A percentile compares a stretch with the other conserved stretches of the same genome.
phyloP scores from a whole-genome alignment of 1,284 basidiomycete species.

The Anthracocystis walkeri region DNA sequence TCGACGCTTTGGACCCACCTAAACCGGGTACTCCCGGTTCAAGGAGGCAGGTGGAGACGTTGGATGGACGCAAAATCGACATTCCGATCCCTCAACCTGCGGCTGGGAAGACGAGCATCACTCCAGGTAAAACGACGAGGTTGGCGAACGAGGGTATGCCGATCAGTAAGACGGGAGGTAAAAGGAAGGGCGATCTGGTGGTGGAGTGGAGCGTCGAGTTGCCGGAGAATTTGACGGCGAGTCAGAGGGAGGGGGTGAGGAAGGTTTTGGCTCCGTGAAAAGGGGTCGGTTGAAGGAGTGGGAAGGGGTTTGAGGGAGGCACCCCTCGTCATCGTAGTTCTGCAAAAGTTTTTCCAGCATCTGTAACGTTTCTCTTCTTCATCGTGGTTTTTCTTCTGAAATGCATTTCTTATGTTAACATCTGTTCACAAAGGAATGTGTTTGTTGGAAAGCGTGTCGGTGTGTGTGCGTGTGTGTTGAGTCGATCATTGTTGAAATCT shows the following conservation, averaged over 20 bases:
- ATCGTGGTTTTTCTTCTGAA: too few species aligned
- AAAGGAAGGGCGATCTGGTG: constrained; percentile 65
- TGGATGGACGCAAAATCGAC: constrained; percentile 63
- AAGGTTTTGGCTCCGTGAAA: constrained; percentile 46
- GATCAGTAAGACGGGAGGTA: constrained; percentile 63
- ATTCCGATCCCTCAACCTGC: constrained; percentile 59
- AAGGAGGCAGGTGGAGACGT: constrained; percentile 50
- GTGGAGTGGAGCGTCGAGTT: constrained; percentile 65
- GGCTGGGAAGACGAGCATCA: constrained; percentile 52
- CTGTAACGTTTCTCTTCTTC: too few species aligned
- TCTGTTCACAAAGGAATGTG: too few species aligned
- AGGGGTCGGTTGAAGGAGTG: background rate
- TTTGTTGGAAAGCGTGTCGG: too few species aligned
- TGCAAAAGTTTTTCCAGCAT: too few species aligned
- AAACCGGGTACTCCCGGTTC: constrained; percentile 52
- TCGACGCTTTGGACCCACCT: constrained; percentile 67
- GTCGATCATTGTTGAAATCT: too few species aligned
- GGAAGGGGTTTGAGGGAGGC: too few species aligned
- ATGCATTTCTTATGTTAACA: too few species aligned
- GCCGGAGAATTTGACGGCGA: constrained; percentile 55
- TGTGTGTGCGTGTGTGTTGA: too few species aligned
- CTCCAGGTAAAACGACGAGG: constrained; percentile 62
- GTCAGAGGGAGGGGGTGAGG: constrained; percentile 57
- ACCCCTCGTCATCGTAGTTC: too few species aligned
- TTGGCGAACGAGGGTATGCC: constrained; percentile 68